These are phyloP conservation scores for Amphibolis antarctica DNA, from an alignment of 106 monocot species.

Conservation along the genomic window DNA sequence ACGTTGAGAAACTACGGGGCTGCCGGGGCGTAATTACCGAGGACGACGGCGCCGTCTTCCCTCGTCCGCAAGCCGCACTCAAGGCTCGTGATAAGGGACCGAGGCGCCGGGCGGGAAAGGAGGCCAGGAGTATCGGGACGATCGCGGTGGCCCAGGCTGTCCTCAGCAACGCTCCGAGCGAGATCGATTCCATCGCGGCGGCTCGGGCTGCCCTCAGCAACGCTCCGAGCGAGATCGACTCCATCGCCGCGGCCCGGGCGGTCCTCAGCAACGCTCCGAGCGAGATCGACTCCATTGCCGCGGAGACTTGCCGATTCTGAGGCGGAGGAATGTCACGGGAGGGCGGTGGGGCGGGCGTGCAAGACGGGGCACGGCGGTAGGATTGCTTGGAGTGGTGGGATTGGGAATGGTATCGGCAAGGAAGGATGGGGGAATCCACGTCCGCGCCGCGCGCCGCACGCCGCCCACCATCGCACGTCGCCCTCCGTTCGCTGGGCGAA, in stretches of 20 bases:
- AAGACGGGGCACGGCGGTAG: no score
- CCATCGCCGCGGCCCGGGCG: conserved; percentile 4
- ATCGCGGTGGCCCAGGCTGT: conserved; percentile 3
- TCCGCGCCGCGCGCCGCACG: not conserved
- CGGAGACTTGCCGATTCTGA: not conserved
- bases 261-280: conserved; percentile 1
- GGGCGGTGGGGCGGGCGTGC: no score
- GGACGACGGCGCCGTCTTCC: conserved; percentile 9
- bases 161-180: not conserved
- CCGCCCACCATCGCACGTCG: no score
- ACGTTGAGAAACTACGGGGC: no score
- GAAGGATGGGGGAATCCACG: no score
- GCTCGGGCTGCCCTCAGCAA: conserved; percentile 6
- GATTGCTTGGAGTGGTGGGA: no score
- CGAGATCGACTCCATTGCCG: not conserved
- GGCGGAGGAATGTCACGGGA: not conserved
- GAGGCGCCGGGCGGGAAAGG: conserved; percentile 4
- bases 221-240: not conserved
- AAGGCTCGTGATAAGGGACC: not conserved
- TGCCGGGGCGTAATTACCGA: not conserved
- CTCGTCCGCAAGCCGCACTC: not conserved
- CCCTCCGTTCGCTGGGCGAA: no score
- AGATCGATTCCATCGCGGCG: not conserved
- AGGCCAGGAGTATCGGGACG: conserved; percentile 11
- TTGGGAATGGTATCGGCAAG: no score